A percentile compares a stretch with the other conserved stretches of the same genome.
These are phyloP conservation scores for Cardamine chenopodiifolia DNA, from an alignment of 345 rosid species.

Conservation along the genomic window DNA sequence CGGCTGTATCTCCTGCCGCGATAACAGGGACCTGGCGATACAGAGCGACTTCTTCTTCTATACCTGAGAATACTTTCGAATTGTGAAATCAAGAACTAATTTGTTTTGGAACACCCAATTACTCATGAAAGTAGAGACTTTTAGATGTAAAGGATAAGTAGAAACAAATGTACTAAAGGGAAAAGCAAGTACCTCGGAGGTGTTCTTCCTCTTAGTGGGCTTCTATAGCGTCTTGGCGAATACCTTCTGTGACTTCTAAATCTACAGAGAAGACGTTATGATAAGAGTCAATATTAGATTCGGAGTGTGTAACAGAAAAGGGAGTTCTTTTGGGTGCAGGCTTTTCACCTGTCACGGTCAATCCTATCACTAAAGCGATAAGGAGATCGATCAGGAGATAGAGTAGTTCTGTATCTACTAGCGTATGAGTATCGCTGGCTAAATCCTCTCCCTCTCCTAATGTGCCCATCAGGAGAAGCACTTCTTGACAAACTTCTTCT, in stretches of 20 bases:
- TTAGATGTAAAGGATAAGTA: neutral
- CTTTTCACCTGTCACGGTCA: slow-evolving; percentile 72
- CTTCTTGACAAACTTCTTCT: slow-evolving; percentile 83
- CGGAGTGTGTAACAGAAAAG: slow-evolving; percentile 1
- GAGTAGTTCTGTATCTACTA: slow-evolving; percentile 79
- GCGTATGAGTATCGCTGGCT: slow-evolving; percentile 89
- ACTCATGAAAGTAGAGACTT: neutral
- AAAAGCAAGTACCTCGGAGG: slow-evolving; percentile 68
- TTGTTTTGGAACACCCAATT: neutral
- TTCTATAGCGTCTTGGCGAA: slow-evolving; percentile 89
- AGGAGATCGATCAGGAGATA: slow-evolving; percentile 89
- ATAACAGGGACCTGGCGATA: slow-evolving; percentile 64
- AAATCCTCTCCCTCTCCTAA: slow-evolving; percentile 93
- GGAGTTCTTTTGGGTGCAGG: neutral
- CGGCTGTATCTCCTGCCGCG: slow-evolving; percentile 59
- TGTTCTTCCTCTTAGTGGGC: slow-evolving; percentile 82
- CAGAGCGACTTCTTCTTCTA: slow-evolving; percentile 77
- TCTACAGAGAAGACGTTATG: slow-evolving; percentile 42
- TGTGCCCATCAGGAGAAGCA: slow-evolving; percentile 76
- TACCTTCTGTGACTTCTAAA: slow-evolving; percentile 70
- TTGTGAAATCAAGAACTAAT: slow-evolving; percentile 14
- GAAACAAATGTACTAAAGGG: neutral
- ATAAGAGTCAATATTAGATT: slow-evolving; percentile 2
- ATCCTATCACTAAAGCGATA: slow-evolving; percentile 64
- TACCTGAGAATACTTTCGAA: slow-evolving; percentile 53